phyloP scores from a whole-genome alignment of 257 asterid genomes.

The Petrea volubilis region DNA sequence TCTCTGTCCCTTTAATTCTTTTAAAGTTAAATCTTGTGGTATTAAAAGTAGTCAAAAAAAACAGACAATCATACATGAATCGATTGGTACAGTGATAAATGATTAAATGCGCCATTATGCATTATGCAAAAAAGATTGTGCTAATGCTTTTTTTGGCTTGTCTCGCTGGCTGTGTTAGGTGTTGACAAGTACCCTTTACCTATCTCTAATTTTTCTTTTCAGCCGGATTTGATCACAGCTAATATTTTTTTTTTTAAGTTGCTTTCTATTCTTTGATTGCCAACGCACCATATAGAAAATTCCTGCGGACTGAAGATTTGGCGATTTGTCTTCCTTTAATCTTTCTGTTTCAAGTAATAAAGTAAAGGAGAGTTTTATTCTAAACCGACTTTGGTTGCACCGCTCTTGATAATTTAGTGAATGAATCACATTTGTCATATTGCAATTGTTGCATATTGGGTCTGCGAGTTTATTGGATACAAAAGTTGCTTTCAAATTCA shows the following conservation, averaged over 20 bases:
- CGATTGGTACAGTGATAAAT: neutral
- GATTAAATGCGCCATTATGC: neutral
- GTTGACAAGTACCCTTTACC: neutral
- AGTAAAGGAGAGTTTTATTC: neutral
- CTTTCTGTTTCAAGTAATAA: constrained; percentile 34
- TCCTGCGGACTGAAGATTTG: neutral
- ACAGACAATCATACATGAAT: neutral
- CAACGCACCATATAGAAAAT: neutral
- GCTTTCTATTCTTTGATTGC: no score
- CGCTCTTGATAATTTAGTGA: no score
- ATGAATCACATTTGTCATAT: no score
- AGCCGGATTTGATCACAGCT: neutral
- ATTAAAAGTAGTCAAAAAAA: neutral
- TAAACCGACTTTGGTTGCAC: no score
- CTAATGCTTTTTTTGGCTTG: neutral
- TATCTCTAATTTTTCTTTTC: neutral
- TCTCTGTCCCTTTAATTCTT: neutral
- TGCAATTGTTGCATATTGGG: no score
- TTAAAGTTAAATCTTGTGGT: neutral
- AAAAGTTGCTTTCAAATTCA: no score
- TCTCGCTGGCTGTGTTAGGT: neutral
- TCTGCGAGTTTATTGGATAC: no score
- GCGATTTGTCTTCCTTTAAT: constrained; percentile 26
- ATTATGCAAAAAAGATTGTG: neutral
- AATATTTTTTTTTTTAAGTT: neutral